Evolutionary conservation across 768 basidiomycete species (phyloP).

Genomic region (Tulasnella sp.): DNA sequence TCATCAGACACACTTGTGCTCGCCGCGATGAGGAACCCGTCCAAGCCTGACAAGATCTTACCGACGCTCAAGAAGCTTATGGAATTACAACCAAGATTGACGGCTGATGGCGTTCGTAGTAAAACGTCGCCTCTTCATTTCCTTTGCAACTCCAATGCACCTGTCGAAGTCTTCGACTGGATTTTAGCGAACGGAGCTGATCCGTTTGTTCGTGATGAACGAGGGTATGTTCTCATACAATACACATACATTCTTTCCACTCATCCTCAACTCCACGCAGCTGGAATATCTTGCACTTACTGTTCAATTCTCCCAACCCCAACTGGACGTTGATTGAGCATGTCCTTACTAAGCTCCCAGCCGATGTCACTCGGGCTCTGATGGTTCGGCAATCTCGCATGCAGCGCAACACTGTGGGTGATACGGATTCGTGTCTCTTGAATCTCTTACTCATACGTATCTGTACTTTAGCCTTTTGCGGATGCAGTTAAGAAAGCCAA

Average conservation of each 20-base stretch:
- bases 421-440: neutral
- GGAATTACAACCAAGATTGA: conserved; percentile 49
- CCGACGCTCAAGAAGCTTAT: conserved; percentile 51
- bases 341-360: conserved; percentile 45
- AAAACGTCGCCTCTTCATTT: conserved; percentile 50
- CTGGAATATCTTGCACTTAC: neutral
- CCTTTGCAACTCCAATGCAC: conserved; percentile 45
- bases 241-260: too few species aligned
- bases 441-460: conserved; percentile 33
- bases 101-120: conserved; percentile 52
- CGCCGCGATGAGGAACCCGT: conserved; percentile 46
- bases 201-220: too few species aligned
- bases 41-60: neutral
- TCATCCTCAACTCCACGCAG: neutral
- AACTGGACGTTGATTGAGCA: neutral
- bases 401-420: conserved; percentile 53
- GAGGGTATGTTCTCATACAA: too few species aligned
- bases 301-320: neutral
- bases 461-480: neutral
- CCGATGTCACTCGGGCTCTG: conserved; percentile 51
- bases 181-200: too few species aligned
- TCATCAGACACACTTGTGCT: conserved; percentile 59
- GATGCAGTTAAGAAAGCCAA: conserved; percentile 51
- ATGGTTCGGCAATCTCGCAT: conserved; percentile 54
- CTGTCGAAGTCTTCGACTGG: conserved; percentile 41